These are phyloP conservation scores for Nasturtium officinale DNA, from an alignment of 345 rosid species.

Conservation along the genomic window DNA sequence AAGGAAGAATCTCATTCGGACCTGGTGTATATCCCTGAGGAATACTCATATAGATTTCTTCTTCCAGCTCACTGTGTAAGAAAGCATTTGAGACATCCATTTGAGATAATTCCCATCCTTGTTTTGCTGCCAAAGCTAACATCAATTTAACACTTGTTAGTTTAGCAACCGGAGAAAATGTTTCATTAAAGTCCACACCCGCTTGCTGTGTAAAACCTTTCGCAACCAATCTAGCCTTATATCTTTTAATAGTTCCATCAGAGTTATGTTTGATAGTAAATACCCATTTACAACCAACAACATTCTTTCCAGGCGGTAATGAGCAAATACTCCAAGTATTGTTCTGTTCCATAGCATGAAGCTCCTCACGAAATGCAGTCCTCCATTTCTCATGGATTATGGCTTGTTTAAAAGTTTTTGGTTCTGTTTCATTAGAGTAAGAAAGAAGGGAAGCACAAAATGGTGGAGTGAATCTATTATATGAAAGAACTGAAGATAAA, in stretches of 20 bases:
- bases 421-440: no score
- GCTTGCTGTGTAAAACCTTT: neutral
- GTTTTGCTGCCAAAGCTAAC: no score
- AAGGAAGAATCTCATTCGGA: rapidly evolving
- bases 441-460: no score
- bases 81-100: no score
- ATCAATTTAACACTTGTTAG: no score
- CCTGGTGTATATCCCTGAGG: neutral
- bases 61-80: no score
- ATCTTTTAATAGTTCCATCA: neutral
- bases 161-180: neutral
- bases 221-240: neutral
- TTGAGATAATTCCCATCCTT: no score
- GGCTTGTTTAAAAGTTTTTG: no score
- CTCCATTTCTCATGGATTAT: neutral
- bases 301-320: neutral
- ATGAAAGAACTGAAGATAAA: no score
- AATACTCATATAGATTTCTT: neutral
- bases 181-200: neutral
- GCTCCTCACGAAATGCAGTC: neutral
- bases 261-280: neutral
- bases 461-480: no score
- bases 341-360: neutral
- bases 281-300: neutral
- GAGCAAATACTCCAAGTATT: neutral